phyloP scores from a whole-genome alignment of 495 filamentous ascomycete genomes.

The Chaetomidium leptoderma region DNA sequence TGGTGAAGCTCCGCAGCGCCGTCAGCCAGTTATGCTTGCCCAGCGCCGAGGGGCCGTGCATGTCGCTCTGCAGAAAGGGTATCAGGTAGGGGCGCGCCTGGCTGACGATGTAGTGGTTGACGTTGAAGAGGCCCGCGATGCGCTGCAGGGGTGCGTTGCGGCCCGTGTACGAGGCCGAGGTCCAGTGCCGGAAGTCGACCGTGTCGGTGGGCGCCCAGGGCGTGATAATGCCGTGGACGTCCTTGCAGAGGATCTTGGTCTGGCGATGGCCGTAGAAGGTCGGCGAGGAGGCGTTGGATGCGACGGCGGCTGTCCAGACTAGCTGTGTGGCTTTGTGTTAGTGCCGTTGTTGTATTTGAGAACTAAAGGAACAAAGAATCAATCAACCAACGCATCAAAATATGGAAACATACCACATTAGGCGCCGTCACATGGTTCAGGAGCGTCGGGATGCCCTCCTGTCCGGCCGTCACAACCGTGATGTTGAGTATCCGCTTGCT shows the following conservation, averaged over 20 bases:
- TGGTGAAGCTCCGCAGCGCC: conserved; percentile 57
- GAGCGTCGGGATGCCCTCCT: conserved; percentile 74
- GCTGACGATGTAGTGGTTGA: conserved; percentile 81
- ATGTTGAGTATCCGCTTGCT: conserved; percentile 91
- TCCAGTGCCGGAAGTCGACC: conserved; percentile 64
- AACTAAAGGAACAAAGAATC: too few relatives aligned
- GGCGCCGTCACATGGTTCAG: conserved; percentile 93
- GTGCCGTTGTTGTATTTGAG: too few relatives aligned
- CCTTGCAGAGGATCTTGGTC: conserved; percentile 76
- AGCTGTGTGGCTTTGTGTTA: conserved; percentile 50
- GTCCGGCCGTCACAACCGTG: conserved; percentile 70
- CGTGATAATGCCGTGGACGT: conserved; percentile 68
- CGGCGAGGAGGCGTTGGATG: conserved; percentile 76
- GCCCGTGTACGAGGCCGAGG: conserved; percentile 63
- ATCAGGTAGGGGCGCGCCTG: conserved; percentile 75
- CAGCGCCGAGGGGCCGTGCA: conserved; percentile 57
- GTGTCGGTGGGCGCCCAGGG: conserved; percentile 72
- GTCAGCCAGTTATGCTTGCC: conserved; percentile 54
- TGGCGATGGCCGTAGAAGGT: conserved; percentile 57
- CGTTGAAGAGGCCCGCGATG: conserved; percentile 88
- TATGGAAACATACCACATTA: conserved; percentile 73
- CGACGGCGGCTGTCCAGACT: conserved; percentile 89
- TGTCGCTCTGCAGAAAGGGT: conserved; percentile 79
- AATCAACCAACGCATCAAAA: too few relatives aligned
- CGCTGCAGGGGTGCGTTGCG: conserved; percentile 76